Conservation (phyloP, 768 basidiomycete species). For the Psilocybe cyanescens region DNA sequence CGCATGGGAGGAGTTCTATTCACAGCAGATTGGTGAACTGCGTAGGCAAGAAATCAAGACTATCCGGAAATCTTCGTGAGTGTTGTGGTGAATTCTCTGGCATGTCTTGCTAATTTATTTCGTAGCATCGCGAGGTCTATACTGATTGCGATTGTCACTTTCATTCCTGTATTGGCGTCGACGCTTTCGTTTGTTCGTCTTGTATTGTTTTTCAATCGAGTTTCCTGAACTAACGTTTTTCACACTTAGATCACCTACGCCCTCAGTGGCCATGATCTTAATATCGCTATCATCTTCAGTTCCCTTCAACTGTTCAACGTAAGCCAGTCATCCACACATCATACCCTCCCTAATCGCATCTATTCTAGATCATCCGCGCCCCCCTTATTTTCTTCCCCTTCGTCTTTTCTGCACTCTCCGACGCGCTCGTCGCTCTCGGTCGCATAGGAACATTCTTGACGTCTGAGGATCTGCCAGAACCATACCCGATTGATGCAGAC, state of each 20-base stretch:
- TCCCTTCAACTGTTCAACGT: slow-evolving; percentile 66
- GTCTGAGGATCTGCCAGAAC: slow-evolving; percentile 57
- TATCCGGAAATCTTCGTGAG: slow-evolving; percentile 42
- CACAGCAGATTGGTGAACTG: slow-evolving; percentile 43
- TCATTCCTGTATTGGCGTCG: slow-evolving; percentile 56
- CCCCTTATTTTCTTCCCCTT: slow-evolving; percentile 62
- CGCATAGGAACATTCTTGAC: slow-evolving; percentile 55
- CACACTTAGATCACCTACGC: slow-evolving; percentile 61
- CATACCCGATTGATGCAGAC: slow-evolving; percentile 45
- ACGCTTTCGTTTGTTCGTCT: slow-evolving; percentile 54
- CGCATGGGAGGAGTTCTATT: slow-evolving; percentile 60
- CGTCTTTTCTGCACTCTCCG: slow-evolving; percentile 50
- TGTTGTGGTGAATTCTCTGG: slow-evolving; percentile 1
- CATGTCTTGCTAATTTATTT: not conserved
- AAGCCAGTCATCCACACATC: not conserved
- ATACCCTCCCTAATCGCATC: not conserved
- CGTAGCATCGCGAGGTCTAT: slow-evolving; percentile 38
- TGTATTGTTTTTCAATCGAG: not conserved
- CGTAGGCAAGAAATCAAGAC: slow-evolving; percentile 43
- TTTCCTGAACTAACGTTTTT: not conserved
- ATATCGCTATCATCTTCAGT: slow-evolving; percentile 59
- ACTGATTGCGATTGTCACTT: slow-evolving; percentile 48
- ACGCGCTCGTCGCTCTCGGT: slow-evolving; percentile 53
- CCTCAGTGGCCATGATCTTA: slow-evolving; percentile 56
- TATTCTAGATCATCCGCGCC: slow-evolving; percentile 52